Evolutionary conservation across 73 alveolate genomes (phyloP).

Genomic region (Paramecium pentaurelia): DNA sequence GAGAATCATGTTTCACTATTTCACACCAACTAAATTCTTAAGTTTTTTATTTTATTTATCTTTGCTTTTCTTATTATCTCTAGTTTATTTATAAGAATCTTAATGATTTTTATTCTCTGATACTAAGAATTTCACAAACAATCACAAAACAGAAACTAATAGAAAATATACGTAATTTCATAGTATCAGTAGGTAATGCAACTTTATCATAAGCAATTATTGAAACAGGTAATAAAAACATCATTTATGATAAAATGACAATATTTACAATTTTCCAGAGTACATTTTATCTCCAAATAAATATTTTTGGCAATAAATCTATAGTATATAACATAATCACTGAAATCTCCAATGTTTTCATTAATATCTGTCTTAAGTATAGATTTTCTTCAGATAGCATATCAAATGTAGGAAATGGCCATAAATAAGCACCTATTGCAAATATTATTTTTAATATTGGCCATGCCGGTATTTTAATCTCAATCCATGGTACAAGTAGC

Average conservation of each 20-base stretch:
- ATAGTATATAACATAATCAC: conserved; percentile 51
- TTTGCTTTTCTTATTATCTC: neutral
- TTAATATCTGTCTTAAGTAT: conserved; percentile 26
- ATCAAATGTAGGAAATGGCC: conserved; percentile 63
- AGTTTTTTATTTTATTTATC: neutral
- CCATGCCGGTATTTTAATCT: neutral
- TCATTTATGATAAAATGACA: conserved; percentile 46
- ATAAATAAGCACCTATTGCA: conserved; percentile 13
- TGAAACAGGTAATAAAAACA: conserved; percentile 52
- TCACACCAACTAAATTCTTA: conserved; percentile 70
- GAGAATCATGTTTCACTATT: conserved; percentile 73
- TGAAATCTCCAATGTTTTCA: conserved; percentile 53
- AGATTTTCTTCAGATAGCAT: conserved; percentile 45
- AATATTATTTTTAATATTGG: conserved; percentile 16
- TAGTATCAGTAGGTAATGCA: conserved; percentile 25
- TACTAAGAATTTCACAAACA: conserved; percentile 52
- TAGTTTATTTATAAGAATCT: neutral
- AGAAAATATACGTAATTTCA: conserved; percentile 44
- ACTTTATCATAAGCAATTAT: conserved; percentile 38
- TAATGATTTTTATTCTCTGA: conserved; percentile 57
- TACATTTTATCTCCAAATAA: conserved; percentile 51
- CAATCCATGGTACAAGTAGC: neutral
- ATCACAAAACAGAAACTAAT: conserved; percentile 52
- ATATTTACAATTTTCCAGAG: conserved; percentile 51
- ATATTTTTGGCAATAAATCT: conserved; percentile 59